phyloP scores from a whole-genome alignment of 805 yeast genomes.

The Starmerella scarabaei region DNA sequence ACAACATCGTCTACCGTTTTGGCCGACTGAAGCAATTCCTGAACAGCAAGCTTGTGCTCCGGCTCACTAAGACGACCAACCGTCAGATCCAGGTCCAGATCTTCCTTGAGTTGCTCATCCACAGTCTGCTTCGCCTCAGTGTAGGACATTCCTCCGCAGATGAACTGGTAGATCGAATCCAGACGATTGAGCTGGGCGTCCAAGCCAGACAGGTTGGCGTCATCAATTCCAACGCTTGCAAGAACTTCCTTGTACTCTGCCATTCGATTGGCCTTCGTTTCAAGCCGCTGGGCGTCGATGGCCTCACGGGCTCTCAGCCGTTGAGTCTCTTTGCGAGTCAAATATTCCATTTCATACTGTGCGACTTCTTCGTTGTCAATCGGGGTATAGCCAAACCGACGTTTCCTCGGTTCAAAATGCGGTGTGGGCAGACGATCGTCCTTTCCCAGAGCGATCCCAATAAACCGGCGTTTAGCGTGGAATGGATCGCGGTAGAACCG shows the following conservation, averaged over 20 bases:
- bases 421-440: conserved; percentile 66
- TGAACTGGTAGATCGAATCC: conserved; percentile 38
- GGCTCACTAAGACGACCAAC: conserved; percentile 24
- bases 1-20: conserved; percentile 30
- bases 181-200: conserved; percentile 35
- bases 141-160: conserved; percentile 45
- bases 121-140: conserved; percentile 49
- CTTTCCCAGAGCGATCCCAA: conserved; percentile 67
- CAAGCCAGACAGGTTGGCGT: conserved; percentile 21
- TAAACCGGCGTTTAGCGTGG: conserved; percentile 82
- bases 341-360: conserved; percentile 42
- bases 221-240: conserved; percentile 19
- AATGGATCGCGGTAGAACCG: conserved; percentile 88
- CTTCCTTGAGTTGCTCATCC: conserved; percentile 35
- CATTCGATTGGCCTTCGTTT: conserved; percentile 27
- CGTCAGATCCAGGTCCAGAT: conserved; percentile 29
- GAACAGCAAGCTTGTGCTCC: conserved; percentile 25
- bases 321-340: conserved; percentile 56
- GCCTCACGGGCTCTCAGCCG: conserved; percentile 41
- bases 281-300: conserved; percentile 32
- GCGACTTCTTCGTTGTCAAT: conserved; percentile 42
- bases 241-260: conserved; percentile 28
- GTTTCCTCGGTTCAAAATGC: conserved; percentile 75
- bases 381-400: conserved; percentile 66
- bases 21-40: conserved; percentile 28